Evolutionary conservation across 768 basidiomycete species (phyloP), one percentile per base, ranked within the genome.

Genomic region (Tulasnella sp.): DNA sequence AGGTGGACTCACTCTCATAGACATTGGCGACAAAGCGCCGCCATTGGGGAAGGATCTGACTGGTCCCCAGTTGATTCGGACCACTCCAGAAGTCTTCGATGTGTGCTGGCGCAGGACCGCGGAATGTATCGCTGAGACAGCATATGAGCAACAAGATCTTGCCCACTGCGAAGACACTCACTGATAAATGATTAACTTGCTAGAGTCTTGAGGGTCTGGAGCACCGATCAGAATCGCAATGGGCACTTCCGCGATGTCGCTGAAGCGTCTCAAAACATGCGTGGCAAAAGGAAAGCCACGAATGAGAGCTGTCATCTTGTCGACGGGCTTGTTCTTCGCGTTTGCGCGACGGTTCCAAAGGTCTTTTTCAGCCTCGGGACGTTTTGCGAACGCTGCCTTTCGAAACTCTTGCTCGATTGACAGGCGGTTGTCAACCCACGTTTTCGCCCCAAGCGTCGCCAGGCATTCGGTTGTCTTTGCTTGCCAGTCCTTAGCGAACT

Each of bases 91-190:
- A 54, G 24, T 54, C 54, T 54, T 54, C 54, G 8, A 54, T n/a
- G 7, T 54, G 54, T n/a, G 54, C 54, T 7, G 24, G 54, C 0
- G 54, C 54, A 8, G 54, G 54, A 5, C 54, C 54, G 12, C 24
- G 1, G 24, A 24, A 54, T 7, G 24, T 54, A n/a, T 54, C 54
- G 24, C n/a, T n/a, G n/a, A n/a, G n/a, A n/a, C n/a, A n/a, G n/a
- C n/a, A n/a, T n/a, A n/a, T n/a, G n/a, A n/a, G n/a, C n/a, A n/a
- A n/a, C n/a, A n/a, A n/a, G n/a, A n/a, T n/a, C n/a, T n/a, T n/a
- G n/a, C 1, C 7, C 8, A 7, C 8, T n/a, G n/a, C 1, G 6
- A 3, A 0, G 0, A 1, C 2, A 54, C 54, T 8, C 24, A 54
- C 54, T 54, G 54, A 11, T 54, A 54, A 3, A 54, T n/a, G 2